These are phyloP conservation scores for Cynanchum wilfordii DNA, from an alignment of 257 asterid genomes.

Conservation along the genomic window DNA sequence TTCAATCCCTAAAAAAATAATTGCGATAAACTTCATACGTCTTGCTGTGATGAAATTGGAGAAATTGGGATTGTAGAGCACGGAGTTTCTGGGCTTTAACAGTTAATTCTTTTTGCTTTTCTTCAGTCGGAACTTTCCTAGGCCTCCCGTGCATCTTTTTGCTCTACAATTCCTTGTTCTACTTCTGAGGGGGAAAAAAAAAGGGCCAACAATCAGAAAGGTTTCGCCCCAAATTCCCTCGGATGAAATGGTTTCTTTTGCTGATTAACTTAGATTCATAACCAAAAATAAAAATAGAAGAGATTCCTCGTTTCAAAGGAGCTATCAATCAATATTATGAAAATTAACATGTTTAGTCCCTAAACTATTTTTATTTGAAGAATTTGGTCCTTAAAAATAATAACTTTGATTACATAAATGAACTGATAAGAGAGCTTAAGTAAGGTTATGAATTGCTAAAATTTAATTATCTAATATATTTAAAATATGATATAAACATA, in stretches of 20 bases:
- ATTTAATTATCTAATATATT: too few relatives aligned
- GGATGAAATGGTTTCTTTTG: not conserved
- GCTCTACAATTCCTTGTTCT: not conserved
- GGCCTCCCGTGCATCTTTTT: slow-evolving; percentile 81
- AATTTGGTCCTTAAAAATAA: too few relatives aligned
- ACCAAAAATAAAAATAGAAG: too few relatives aligned
- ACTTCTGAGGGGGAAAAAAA: not conserved
- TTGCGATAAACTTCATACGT: slow-evolving; percentile 28
- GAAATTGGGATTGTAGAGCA: slow-evolving; percentile 70
- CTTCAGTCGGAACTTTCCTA: slow-evolving; percentile 53
- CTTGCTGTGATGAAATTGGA: slow-evolving; percentile 64
- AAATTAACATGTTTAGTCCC: too few relatives aligned
- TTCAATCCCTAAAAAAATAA: not conserved
- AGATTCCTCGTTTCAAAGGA: too few relatives aligned
- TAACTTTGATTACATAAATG: too few relatives aligned
- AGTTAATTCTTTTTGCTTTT: slow-evolving; percentile 54
- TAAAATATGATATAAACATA: too few relatives aligned
- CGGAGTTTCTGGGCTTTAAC: slow-evolving; percentile 66
- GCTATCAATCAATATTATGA: too few relatives aligned
- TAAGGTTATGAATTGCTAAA: too few relatives aligned
- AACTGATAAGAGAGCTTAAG: too few relatives aligned
- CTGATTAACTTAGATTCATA: too few relatives aligned
- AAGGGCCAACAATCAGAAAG: not conserved
- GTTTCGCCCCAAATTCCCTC: not conserved
- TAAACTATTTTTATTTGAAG: too few relatives aligned